A percentile compares a stretch with the other conserved stretches of the same genome.
These are phyloP conservation scores for Kazachstania taianensis DNA, from an alignment of 805 yeast species.

Conservation along the genomic window DNA sequence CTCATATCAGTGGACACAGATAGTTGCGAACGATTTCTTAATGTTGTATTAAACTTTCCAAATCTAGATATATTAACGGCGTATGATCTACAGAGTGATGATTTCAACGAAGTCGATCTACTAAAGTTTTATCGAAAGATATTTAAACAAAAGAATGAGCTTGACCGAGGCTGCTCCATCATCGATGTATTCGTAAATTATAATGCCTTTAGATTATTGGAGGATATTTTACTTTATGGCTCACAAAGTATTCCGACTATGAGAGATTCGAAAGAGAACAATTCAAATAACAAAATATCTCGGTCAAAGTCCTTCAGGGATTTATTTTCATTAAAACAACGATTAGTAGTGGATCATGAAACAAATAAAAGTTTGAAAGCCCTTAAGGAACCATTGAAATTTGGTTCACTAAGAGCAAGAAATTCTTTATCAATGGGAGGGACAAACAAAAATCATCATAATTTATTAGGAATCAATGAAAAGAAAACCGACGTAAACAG, in stretches of 20 bases:
- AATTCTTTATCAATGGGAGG: no score
- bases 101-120: constrained; percentile 11
- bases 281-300: constrained; percentile 1
- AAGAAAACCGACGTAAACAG: no score
- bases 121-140: neutral
- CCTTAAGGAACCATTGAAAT: no score
- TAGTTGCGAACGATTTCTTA: no score
- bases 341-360: no score
- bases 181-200: neutral
- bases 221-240: neutral
- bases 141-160: neutral
- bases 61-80: constrained; percentile 5
- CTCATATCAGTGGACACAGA: neutral
- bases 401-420: no score
- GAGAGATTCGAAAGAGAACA: neutral
- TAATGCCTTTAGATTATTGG: neutral
- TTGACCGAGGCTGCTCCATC: neutral
- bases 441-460: no score
- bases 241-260: neutral
- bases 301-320: constrained; percentile 9
- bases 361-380: no score
- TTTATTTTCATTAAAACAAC: constrained; percentile 7
- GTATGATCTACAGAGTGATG: constrained; percentile 18
- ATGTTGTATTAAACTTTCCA: constrained; percentile 18
- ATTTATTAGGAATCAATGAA: no score